phyloP scores from a whole-genome alignment of 2,329 filamentous ascomycete genomes.

The Colletotrichum liriopes region DNA sequence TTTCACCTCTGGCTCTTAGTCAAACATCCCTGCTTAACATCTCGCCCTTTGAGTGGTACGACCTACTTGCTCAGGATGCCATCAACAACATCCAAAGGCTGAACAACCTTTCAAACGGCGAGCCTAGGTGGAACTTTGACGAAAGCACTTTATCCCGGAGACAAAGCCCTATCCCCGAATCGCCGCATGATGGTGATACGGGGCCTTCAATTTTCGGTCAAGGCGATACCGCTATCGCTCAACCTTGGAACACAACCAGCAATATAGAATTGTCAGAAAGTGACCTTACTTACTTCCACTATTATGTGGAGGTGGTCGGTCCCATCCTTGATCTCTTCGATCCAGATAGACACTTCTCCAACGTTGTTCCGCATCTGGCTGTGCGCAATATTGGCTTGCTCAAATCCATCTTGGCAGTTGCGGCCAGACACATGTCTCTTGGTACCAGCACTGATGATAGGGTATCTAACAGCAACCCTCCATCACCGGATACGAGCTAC shows the following conservation, averaged over 20 bases:
- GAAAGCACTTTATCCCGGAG: constrained; percentile 32
- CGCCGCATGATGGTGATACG: not conserved
- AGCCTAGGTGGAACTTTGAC: constrained; percentile 29
- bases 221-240: not conserved
- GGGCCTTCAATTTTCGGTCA: not conserved
- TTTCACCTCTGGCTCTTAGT: constrained; percentile 31
- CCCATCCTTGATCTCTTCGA: constrained; percentile 44
- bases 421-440: constrained; percentile 36
- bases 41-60: constrained; percentile 40
- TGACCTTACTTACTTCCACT: constrained; percentile 30
- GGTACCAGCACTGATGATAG: not conserved
- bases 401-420: constrained; percentile 42
- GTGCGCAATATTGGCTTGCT: constrained; percentile 40
- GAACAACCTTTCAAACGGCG: constrained; percentile 11
- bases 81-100: constrained; percentile 34
- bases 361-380: constrained; percentile 41
- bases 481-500: constrained; percentile 5
- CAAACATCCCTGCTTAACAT: constrained; percentile 35
- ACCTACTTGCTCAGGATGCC: constrained; percentile 34
- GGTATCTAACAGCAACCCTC: not conserved
- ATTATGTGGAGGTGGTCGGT: constrained; percentile 40
- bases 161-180: constrained; percentile 34
- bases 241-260: constrained; percentile 29
- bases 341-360: constrained; percentile 39
- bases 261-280: constrained; percentile 24